Evolutionary conservation across 2,329 filamentous ascomycete species (phyloP), one percentile per base, ranked within the genome.

Genomic region (Rutstroemia sp.): DNA sequence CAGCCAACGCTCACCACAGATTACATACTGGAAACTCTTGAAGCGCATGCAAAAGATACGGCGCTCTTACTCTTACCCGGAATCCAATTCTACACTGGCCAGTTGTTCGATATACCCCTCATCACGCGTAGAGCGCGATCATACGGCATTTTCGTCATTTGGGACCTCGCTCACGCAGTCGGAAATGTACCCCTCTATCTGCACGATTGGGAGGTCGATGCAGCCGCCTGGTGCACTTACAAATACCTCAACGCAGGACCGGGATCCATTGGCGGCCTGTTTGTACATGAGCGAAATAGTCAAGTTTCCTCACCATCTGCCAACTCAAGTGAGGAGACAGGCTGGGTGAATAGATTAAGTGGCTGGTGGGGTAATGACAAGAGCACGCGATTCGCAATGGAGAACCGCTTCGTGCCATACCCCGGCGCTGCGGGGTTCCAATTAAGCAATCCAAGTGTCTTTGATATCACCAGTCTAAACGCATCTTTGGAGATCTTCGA

Each of bases 331-430:
- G 30, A 63, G 66, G 25, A 67, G 3, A 69, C 73, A 17, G 53
- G 46, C 10, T 76, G 75, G 61, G 61, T 63, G 5, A 82, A 82
- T 47, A 78, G 87, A 12, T 71, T 92, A 9, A 79, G 82, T n/a
- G 88, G 88, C 10, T 92, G 88, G 88, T 92, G 88, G 87, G 88
- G 88, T 27, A 86, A 83, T 57, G 82, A 87, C 69, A 89, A 88
- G 65, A 70, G 70, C 45, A 82, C 77, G 30, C 76, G 88, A 2
- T 92, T 92, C 69, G 73, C 75, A n/a, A 92, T 92, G 88, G 79
- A 82, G n/a, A 90, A 86, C 50, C 68, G 78, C 69, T 91, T 91
- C 68, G 73, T 81, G 12, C 87, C 88, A 3, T 87, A 87, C 49
- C 74, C 79, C 2, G 88, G 88, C 19, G 88, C 88, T 1, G 84